phyloP scores from a whole-genome alignment of 306 rosid genomes.

The Fragaria iinumae region DNA sequence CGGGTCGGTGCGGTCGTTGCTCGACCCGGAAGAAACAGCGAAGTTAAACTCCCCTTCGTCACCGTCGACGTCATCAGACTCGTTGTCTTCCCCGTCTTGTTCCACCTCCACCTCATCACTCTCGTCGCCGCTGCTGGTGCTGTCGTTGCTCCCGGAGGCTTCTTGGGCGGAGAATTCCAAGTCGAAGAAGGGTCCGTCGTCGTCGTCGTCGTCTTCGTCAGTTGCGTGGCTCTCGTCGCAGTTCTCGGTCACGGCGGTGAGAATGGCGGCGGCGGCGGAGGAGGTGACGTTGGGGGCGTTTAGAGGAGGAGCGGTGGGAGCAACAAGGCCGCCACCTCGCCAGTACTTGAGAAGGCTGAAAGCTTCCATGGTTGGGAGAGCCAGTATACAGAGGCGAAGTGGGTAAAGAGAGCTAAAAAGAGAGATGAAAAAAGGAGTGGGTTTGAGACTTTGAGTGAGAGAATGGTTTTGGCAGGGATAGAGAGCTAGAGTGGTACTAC shows the following conservation, averaged over 20 bases:
- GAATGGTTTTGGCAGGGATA: constrained; percentile 11
- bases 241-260: constrained; percentile 35
- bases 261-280: constrained; percentile 41
- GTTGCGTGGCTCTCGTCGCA: constrained; percentile 25
- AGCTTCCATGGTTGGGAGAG: constrained; percentile 99
- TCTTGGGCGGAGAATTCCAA: constrained; percentile 53
- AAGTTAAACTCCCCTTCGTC: constrained; percentile 70
- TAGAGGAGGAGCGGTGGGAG: background rate
- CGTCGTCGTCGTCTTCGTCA: constrained; percentile 48
- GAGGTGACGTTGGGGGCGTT: constrained; percentile 15
- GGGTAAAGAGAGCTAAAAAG: background rate
- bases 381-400: constrained; percentile 52
- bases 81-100: constrained; percentile 26
- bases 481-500: background rate
- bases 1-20: constrained; percentile 57
- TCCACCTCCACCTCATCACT: constrained; percentile 14
- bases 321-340: constrained; percentile 52
- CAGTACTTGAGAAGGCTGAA: constrained; percentile 93
- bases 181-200: constrained; percentile 92
- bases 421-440: background rate
- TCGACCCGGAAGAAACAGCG: constrained; percentile 64
- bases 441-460: background rate
- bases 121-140: constrained; percentile 19
- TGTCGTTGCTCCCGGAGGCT: background rate
- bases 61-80: constrained; percentile 20